Conservation (phyloP, 352 stramenopile species). For the Phytophthora constricta region DNA sequence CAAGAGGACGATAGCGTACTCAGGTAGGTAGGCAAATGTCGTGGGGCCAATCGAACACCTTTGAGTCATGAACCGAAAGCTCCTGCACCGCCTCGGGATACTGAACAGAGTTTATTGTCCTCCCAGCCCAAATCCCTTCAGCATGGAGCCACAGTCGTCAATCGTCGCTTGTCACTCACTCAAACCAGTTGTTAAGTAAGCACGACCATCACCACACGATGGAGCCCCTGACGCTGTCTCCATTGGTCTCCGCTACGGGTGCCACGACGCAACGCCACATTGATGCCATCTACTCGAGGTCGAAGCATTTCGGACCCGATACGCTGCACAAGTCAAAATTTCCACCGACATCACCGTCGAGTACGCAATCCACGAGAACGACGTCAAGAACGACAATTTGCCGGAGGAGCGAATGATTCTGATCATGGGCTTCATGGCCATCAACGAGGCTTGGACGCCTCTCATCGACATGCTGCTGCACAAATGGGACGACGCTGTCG, state of each 20-base stretch:
- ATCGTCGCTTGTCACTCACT: too few species aligned
- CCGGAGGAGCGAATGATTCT: constrained; percentile 43
- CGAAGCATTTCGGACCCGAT: constrained; percentile 29
- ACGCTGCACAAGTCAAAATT: constrained; percentile 26
- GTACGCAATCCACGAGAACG: constrained; percentile 49
- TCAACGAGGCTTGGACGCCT: constrained; percentile 54
- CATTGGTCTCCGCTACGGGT: constrained; percentile 34
- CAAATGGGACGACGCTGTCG: constrained; percentile 32
- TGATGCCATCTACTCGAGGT: constrained; percentile 44
- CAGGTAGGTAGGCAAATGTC: too few species aligned
- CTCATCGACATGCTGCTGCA: constrained; percentile 53
- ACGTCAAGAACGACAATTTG: constrained; percentile 13
- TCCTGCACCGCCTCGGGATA: too few species aligned
- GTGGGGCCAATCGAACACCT: too few species aligned
- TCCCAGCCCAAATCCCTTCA: too few species aligned
- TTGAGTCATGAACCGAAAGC: too few species aligned
- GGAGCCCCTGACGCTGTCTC: constrained; percentile 11
- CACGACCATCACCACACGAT: constrained; percentile 1
- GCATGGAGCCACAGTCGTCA: too few species aligned
- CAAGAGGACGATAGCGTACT: too few species aligned
- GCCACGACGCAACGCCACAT: constrained; percentile 46
- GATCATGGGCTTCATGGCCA: constrained; percentile 58
- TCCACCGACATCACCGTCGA: constrained; percentile 54
- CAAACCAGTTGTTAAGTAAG: too few species aligned
- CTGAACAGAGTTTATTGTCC: too few species aligned